Conservation (phyloP, 2,329 filamentous ascomycete species). For the Clonostachys rosea region DNA sequence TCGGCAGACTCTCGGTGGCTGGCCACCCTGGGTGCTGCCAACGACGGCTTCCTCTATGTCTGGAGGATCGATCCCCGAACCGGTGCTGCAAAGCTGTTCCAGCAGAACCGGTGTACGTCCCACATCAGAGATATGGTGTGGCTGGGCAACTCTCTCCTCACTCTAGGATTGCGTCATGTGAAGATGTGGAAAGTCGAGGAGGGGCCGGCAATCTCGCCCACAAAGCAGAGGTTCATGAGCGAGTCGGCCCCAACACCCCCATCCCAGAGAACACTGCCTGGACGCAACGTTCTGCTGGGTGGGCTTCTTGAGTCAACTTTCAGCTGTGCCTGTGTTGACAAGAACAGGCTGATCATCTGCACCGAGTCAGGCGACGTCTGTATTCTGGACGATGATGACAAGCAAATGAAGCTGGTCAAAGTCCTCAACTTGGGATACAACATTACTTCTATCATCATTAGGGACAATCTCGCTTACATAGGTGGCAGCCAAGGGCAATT, state of each 20-base stretch:
- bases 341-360: slow-evolving; percentile 74
- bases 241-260: slow-evolving; percentile 29
- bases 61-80: slow-evolving; percentile 84
- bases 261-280: slow-evolving; percentile 63
- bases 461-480: slow-evolving; percentile 57
- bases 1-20: slow-evolving; percentile 82
- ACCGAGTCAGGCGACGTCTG: slow-evolving; percentile 89
- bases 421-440: slow-evolving; percentile 63
- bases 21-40: slow-evolving; percentile 81
- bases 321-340: slow-evolving; percentile 70
- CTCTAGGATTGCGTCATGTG: slow-evolving; percentile 84
- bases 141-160: slow-evolving; percentile 81
- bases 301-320: slow-evolving; percentile 80
- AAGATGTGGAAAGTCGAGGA: slow-evolving; percentile 91
- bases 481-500: slow-evolving; percentile 63
- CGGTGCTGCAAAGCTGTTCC: slow-evolving; percentile 71
- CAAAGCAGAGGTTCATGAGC: slow-evolving; percentile 51
- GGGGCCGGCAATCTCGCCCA: slow-evolving; percentile 50
- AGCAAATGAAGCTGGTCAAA: slow-evolving; percentile 65
- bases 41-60: slow-evolving; percentile 91
- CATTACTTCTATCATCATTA: slow-evolving; percentile 62
- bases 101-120: slow-evolving; percentile 90
- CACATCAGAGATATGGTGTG: slow-evolving; percentile 83
- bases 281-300: slow-evolving; percentile 84
- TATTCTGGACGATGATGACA: slow-evolving; percentile 72